phyloP scores from a whole-genome alignment of 2,329 filamentous ascomycete genomes.

The Cordyceps javanica region DNA sequence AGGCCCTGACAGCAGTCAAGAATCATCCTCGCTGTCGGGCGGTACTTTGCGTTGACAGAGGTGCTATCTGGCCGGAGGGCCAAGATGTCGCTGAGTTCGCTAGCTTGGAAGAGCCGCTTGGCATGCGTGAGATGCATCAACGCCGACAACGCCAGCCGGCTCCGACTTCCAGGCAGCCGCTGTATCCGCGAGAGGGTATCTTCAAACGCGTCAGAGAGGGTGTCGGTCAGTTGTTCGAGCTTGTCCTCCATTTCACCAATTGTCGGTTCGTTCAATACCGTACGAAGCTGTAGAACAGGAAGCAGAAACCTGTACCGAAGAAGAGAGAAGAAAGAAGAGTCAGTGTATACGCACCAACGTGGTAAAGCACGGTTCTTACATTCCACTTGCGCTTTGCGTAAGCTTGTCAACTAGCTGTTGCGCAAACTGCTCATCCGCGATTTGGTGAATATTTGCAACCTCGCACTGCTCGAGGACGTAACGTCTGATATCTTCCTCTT shows the following conservation, averaged over 20 bases:
- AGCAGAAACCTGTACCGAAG: constrained; percentile 24
- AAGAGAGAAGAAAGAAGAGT: not conserved
- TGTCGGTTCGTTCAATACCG: constrained; percentile 23
- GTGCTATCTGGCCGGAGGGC: constrained; percentile 19
- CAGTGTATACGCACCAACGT: not conserved
- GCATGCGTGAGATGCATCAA: constrained; percentile 26
- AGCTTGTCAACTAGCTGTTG: constrained; percentile 20
- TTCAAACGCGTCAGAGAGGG: constrained; percentile 21
- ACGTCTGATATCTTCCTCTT: constrained; percentile 17
- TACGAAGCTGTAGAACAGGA: constrained; percentile 24
- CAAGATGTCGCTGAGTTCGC: constrained; percentile 26
- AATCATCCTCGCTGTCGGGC: constrained; percentile 11
- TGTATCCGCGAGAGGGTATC: constrained; percentile 23
- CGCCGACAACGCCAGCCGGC: constrained; percentile 20
- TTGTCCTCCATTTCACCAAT: constrained; percentile 23
- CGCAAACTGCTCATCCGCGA: constrained; percentile 20
- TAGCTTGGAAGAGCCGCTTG: constrained; percentile 19
- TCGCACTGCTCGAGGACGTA: constrained; percentile 18
- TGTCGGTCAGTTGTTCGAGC: constrained; percentile 20
- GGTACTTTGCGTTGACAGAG: not conserved
- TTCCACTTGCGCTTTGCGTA: constrained; percentile 20
- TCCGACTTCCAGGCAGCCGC: constrained; percentile 18
- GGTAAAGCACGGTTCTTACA: constrained; percentile 17
- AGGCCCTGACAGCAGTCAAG: constrained; percentile 17
- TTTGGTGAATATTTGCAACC: constrained; percentile 16